phyloP scores from a whole-genome alignment of 495 filamentous ascomycete species.

The Penicillium bialowiezense region DNA sequence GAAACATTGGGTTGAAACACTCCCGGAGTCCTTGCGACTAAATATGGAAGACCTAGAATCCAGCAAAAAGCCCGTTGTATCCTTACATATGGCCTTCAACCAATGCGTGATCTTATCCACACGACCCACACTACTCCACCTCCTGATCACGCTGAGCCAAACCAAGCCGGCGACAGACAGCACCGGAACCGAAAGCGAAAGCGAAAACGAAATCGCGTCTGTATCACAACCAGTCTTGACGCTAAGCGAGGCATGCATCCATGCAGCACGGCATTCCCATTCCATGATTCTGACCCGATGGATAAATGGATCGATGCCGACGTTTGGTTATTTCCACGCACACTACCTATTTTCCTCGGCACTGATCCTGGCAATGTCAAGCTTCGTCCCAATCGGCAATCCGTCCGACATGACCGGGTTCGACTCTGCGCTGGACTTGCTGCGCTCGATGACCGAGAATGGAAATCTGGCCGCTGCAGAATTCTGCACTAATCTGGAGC shows the following conservation, averaged over 20 bases:
- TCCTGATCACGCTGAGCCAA: slow-evolving; percentile 34
- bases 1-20: slow-evolving; percentile 44
- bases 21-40: slow-evolving; percentile 39
- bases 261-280: slow-evolving; percentile 42
- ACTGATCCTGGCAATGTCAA: slow-evolving; percentile 42
- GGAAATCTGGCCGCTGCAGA: slow-evolving; percentile 42
- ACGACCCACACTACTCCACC: slow-evolving; percentile 40
- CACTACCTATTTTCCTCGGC: slow-evolving; percentile 47
- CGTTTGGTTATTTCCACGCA: slow-evolving; percentile 46
- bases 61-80: slow-evolving; percentile 37
- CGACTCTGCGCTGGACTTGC: slow-evolving; percentile 38
- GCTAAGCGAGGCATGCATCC: slow-evolving; percentile 44
- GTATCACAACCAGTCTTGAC: slow-evolving; percentile 42
- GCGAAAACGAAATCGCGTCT: neutral
- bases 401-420: slow-evolving; percentile 34
- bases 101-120: slow-evolving; percentile 44
- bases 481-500: slow-evolving; percentile 37
- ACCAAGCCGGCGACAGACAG: neutral
- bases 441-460: slow-evolving; percentile 41
- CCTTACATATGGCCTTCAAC: slow-evolving; percentile 43
- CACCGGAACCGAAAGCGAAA: neutral
- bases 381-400: slow-evolving; percentile 38
- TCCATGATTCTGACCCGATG: slow-evolving; percentile 43
- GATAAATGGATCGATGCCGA: slow-evolving; percentile 43
- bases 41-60: slow-evolving; percentile 39